These are phyloP conservation scores for Diaporthe sp. DNA, from an alignment of 2,329 filamentous ascomycete genomes.

Conservation along the genomic window DNA sequence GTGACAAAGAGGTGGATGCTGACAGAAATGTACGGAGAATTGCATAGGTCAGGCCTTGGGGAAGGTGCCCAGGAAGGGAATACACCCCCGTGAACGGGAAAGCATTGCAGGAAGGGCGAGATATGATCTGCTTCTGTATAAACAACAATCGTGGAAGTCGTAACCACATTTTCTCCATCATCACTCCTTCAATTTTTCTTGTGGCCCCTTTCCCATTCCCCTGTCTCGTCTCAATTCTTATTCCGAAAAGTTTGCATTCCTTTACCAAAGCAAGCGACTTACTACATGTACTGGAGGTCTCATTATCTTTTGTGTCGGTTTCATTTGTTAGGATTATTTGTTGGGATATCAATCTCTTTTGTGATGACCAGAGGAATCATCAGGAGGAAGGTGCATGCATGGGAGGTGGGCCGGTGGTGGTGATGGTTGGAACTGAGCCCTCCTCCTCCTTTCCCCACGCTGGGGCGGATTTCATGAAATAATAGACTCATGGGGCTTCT, in stretches of 20 bases:
- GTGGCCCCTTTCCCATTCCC: background rate
- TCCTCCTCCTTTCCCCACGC: background rate
- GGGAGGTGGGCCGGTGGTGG: background rate
- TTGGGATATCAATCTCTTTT: conserved; percentile 20
- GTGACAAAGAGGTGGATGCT: background rate
- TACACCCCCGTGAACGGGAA: background rate
- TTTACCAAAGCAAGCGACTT: conserved; percentile 27
- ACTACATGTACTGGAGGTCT: conserved; percentile 27
- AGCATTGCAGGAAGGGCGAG: conserved; percentile 19
- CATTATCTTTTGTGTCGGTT: conserved; percentile 6
- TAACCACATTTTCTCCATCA: conserved; percentile 37
- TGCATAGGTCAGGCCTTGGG: background rate
- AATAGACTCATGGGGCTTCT: conserved; percentile 25
- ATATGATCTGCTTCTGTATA: conserved; percentile 43
- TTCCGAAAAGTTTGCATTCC: conserved; percentile 28
- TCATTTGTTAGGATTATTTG: conserved; percentile 17
- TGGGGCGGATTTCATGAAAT: conserved; percentile 21
- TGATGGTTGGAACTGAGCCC: background rate
- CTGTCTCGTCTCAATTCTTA: background rate
- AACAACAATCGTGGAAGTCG: conserved; percentile 39
- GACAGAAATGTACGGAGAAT: conserved; percentile 21
- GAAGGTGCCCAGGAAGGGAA: background rate
- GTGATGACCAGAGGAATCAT: background rate
- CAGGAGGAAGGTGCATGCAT: conserved; percentile 11
- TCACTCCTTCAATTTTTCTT: conserved; percentile 30